Evolutionary conservation across 192 early-diverging fungal species (phyloP), one percentile per base, ranked within the genome.

Genomic region (Backusella tuberculispora): DNA sequence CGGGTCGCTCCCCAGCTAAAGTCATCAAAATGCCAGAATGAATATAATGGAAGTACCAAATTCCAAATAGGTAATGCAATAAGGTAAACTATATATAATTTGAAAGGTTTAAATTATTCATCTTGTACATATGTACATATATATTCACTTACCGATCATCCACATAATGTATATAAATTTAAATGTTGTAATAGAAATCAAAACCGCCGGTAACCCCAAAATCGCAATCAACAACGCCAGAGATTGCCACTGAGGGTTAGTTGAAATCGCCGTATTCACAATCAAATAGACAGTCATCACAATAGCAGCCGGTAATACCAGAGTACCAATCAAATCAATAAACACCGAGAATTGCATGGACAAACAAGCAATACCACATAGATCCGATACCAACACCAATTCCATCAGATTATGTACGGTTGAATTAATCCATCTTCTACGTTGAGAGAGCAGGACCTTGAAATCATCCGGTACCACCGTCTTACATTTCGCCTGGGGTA

Each of bases 381-480:
- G 85, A 80, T 97, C 92, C 41, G 90, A 88, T 47, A 97, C 92
- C 9, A 93, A 80, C 37, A 97, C 89, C 34, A 97, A 82, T 82
- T 97, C 95, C 77, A 91, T 75, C 24, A 97, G 83, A 75, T 97
- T 97, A 76, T 97, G 95, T 34, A 97, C 87, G 4, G 95, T 97
- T 14, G 95, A 97, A 79, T 97, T 97, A 78, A 97, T 97, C 95
- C 95, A 97, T 37, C 95, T 90, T 65, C 97, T 88, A 66, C 97
- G 89, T 81, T 98, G 97, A 77, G 92, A 94, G 66, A 98, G 76
- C 40, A 98, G 83, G 8, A 95, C 93, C 64, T 79, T 87, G 75
- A 94, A 97, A 44, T 86, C 83, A 79, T 92, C 92, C 0, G 95
- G 95, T 26, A 95, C 95, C 12, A 92, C 85, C 0, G 95, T 97